Base-by-base conservation (phyloP, 345 rosid species). In the Salix brachista region DNA sequence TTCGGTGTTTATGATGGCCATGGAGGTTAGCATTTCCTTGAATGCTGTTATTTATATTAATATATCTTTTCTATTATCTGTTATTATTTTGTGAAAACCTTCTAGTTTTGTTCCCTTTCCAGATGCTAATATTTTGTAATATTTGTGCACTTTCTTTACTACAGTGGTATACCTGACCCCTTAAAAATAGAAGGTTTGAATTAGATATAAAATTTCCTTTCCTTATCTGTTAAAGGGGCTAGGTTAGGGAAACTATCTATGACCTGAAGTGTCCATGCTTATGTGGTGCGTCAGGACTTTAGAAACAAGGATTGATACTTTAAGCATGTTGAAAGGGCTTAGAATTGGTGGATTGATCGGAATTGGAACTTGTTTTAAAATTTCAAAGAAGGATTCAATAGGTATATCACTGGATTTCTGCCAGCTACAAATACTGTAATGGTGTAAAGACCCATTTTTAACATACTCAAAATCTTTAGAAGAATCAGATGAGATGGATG, bases 1-100 rank as follows among this genome's bases (percentile, higher is more conserved):
- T 93, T 92, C 79, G 98, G 98, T 82, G 98, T 96, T 69, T 93
- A 92, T 83, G 98, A 94, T 88, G 99, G 98, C 70, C 99, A 96
- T 83, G 98, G 99, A 91, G 98, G 99, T 94, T 87, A 85, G 84
- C 44, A 50, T 71, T 67, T 73, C 62, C 37, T 62, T 70, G 69
- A 56, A 21, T 79, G 11, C 64, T 54, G 34, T 17, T 42, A 18
- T 32, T 46, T 34, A 10, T 14, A 23, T 58, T 13, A 9, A 36
- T 65, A 36, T 65, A 16, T 10, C 25, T 56, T 67, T 39, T 12
- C 41, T 65, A 1, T 3, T 16, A 65, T 2, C 68, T 17, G 5
- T 34, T 17, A 16, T 37, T 65, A 6, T 65, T 3, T 14, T 32
- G 68, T 34, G 17, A 32, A 65, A 65, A 65, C 11, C 39, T 30